Evolutionary conservation across 805 yeast genomes (phyloP), one percentile per base, ranked within the genome.

Genomic region (Millerozyma miso): DNA sequence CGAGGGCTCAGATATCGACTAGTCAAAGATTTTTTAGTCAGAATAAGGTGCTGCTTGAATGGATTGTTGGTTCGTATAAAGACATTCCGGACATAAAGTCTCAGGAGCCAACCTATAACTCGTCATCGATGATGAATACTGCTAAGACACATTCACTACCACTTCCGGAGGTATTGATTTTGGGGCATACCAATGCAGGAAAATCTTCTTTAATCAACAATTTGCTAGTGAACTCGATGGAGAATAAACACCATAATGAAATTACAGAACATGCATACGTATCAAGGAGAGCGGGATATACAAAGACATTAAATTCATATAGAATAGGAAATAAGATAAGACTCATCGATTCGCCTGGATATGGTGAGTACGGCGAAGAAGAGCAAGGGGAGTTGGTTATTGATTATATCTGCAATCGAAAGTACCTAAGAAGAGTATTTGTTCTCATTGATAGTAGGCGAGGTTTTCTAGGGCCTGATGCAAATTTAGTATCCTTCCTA

Each of bases 121-220:
- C 29, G 10, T 7, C 29, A 23, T 10, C 29, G 10, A 10, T 6
- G 10, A 10, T 70, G 70, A 2, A 55, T 63, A 15, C 47, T 45
- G 13, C 64, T 85, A 10, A 50, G 46, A 16, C 45, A 54, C n/a
- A 46, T 64, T 19, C 47, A 42, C 10, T 23, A 32, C 60, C 62
- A 13, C 52, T 69, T 4, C 96, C 96, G 0, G 96, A 88, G 54
- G 77, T 88, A 3, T 67, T 84, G 3, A 72, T 89, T 37, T 52
- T 89, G 36, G 97, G 97, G 0, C 77, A 87, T 48, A 83, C 95
- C 38, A 89, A 89, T 52, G 89, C 83, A 5, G 97, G 97, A 0
- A 89, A 89, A 56, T 86, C 95, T 0, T 80, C 95, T 0, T 58
- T 89, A 19, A 66, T 89, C 33, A 85, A 86, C 54, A 76, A 76